Base-by-base conservation (phyloP, 371 early-diverging fungal species). In the Paramicrosporidium saccamoebae region DNA sequence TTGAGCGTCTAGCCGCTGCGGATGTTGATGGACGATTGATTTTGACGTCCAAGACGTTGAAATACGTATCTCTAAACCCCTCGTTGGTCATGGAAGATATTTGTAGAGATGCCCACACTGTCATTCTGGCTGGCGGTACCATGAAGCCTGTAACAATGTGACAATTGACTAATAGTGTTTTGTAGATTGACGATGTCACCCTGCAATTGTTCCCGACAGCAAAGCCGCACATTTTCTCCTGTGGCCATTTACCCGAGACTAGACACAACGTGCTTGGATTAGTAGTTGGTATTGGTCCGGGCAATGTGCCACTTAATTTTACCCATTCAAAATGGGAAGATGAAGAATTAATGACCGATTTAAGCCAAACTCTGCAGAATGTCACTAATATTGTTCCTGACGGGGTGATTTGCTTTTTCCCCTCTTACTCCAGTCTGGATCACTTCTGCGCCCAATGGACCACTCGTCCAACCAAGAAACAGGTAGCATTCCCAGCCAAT, bases 81-180 rank as follows among this genome's bases (percentile, higher is more conserved):
- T 56, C 73, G 0, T 56, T 67, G 20, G 53, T 55, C 5, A 88
- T 95, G 34, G 42, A 49, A 27, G 60, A 57, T 2, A 43, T 88
- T 14, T 60, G 78, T 1, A 42, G 55, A 9, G 65, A 77, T 22
- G 72, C 82, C 0, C 47, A 60, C 27, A 55, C 73, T 17, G 52
- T 92, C 0, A 41, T 96, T 4, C 39, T 96, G 13, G 78, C 90
- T 0, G 92, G 96, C 26, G 96, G 94, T 10, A 86, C 96, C 0
- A 75, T 95, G 78, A 64, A 67, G 28, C 92, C 90, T 1, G 63
- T 72, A 32, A 35, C 48, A 24, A 33, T 19, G 8, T 39, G 0
- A n/a, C 17, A 20, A 9, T 8, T 17, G 20, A 31, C 21, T n/a
- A 23, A 26, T 17, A 3, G 20, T 27, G 19, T 29, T 0, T 16